Conservation (phyloP, 352 stramenopile genomes). For the Phytopythium helicoides region DNA sequence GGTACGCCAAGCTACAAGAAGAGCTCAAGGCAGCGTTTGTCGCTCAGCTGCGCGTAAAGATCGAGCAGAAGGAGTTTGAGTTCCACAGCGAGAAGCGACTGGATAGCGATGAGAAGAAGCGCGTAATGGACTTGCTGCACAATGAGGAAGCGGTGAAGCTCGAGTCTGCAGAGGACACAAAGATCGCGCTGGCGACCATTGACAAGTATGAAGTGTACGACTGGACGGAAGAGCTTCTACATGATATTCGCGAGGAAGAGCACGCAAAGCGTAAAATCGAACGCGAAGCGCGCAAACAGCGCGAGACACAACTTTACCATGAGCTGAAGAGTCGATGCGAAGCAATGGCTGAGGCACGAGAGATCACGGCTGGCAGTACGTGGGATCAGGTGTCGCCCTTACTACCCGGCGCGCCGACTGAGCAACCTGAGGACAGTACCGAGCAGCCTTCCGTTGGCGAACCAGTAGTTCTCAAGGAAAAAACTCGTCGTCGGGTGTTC, state of each 20-base stretch:
- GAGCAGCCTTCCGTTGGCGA: conserved; percentile 12
- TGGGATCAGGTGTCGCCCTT: conserved; percentile 33
- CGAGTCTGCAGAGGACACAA: conserved; percentile 4
- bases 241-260: conserved; percentile 42
- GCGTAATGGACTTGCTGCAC: conserved; percentile 36
- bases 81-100: conserved; percentile 32
- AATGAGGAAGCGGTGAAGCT: conserved; percentile 32
- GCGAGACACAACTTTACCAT: conserved; percentile 27
- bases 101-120: conserved; percentile 43
- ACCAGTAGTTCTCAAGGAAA: conserved; percentile 34
- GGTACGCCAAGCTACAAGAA: conserved; percentile 36
- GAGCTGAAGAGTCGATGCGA: conserved; percentile 31
- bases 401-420: too few relatives aligned
- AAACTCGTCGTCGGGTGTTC: conserved; percentile 43
- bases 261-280: conserved; percentile 43
- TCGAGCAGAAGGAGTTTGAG: conserved; percentile 19
- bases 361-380: conserved; percentile 22
- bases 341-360: conserved; percentile 5
- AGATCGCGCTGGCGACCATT: conserved; percentile 23
- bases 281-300: conserved; percentile 38
- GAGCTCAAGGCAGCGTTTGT: conserved; percentile 40
- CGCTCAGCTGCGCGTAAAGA: conserved; percentile 29
- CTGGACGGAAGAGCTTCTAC: conserved; percentile 52
- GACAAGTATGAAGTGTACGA: conserved; percentile 65
- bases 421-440: too few relatives aligned